phyloP scores from a whole-genome alignment of 345 rosid species.

The Gossypium bickii region DNA sequence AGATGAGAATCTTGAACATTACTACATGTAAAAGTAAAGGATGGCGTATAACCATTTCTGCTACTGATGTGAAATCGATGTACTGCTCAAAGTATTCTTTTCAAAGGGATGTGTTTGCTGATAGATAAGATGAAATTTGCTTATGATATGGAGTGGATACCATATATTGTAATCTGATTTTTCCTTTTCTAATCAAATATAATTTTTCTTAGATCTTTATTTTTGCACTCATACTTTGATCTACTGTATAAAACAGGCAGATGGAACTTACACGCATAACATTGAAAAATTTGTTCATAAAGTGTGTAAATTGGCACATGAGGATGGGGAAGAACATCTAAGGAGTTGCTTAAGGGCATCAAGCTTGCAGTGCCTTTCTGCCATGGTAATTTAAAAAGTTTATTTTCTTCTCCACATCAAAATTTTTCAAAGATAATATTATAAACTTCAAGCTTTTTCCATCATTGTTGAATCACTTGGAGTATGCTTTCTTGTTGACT shows the following conservation, averaged over 20 bases:
- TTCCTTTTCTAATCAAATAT: not conserved
- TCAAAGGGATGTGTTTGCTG: not conserved
- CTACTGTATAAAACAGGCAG: conserved; percentile 46
- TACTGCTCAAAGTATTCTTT: not conserved
- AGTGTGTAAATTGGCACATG: conserved; percentile 65
- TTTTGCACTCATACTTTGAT: conserved; percentile 14
- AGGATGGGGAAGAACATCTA: conserved; percentile 45
- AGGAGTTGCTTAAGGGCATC: conserved; percentile 56
- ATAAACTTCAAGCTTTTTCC: not conserved
- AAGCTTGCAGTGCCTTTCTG: conserved; percentile 88
- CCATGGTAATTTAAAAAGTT: conserved; percentile 53
- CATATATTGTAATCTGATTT: not conserved
- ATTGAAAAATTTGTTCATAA: conserved; percentile 64
- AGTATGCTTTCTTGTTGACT: not conserved
- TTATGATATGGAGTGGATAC: not conserved
- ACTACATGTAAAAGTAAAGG: not conserved
- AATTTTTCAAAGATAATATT: not conserved
- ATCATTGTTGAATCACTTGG: not conserved
- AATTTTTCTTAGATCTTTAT: not conserved
- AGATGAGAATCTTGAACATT: not conserved
- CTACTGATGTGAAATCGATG: not conserved
- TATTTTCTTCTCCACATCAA: not conserved
- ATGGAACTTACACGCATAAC: conserved; percentile 70
- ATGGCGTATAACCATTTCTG: not conserved
- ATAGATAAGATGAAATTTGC: not conserved